Evolutionary conservation across 805 yeast species (phyloP).

Genomic region (Saccharomycopsis javanensis): DNA sequence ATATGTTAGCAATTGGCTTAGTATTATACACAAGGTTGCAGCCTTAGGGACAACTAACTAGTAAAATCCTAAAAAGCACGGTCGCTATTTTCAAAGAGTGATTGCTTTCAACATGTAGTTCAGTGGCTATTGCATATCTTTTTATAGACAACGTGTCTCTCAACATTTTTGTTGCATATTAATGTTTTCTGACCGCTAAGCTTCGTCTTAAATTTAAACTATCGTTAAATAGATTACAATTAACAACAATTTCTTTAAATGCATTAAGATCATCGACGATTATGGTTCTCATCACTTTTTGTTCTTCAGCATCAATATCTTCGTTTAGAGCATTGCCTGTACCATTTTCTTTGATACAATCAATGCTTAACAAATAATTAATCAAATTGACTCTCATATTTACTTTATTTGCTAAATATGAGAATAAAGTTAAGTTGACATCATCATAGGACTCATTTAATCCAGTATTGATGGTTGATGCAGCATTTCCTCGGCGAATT

Average conservation of each 20-base stretch:
- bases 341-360: background rate
- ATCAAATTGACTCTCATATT: background rate
- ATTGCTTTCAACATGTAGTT: too few relatives aligned
- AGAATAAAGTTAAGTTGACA: background rate
- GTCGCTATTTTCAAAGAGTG: too few relatives aligned
- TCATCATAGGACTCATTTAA: background rate
- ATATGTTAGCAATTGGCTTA: too few relatives aligned
- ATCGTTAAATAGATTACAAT: background rate
- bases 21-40: too few relatives aligned
- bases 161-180: background rate
- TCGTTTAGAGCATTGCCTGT: background rate
- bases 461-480: background rate
- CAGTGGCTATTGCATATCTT: too few relatives aligned
- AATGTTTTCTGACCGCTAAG: background rate
- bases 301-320: background rate
- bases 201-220: background rate
- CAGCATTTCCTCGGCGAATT: background rate
- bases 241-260: background rate
- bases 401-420: background rate
- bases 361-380: background rate
- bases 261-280: background rate
- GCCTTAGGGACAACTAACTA: too few relatives aligned
- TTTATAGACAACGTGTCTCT: too few relatives aligned
- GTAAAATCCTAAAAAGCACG: too few relatives aligned
- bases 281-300: background rate